Conservation (phyloP, 805 yeast species). For the Lipomyces sp. region DNA sequence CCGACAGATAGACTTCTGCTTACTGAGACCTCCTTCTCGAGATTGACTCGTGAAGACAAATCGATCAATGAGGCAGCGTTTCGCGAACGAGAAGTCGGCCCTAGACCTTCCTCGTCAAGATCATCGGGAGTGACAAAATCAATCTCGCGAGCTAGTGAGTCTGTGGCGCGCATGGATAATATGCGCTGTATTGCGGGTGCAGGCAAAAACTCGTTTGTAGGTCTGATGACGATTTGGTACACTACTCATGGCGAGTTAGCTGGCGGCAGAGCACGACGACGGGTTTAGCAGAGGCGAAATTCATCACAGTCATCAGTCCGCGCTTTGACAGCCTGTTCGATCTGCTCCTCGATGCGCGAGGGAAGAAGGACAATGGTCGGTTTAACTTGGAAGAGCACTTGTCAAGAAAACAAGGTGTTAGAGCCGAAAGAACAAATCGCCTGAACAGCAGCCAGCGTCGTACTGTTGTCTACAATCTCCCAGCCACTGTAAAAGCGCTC, state of each 20-base stretch:
- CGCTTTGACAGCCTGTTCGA: slow-evolving; percentile 14
- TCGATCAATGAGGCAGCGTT: slow-evolving; percentile 2
- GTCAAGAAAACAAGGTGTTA: neutral
- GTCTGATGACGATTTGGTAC: slow-evolving; percentile 23
- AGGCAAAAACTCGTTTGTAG: slow-evolving; percentile 17
- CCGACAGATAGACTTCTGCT: too few relatives aligned
- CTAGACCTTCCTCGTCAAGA: too few relatives aligned
- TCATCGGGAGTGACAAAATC: slow-evolving; percentile 3
- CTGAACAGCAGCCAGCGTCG: too few relatives aligned
- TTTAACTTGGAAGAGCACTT: slow-evolving; percentile 22
- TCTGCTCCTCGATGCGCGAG: slow-evolving; percentile 16
- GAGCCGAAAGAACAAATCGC: neutral
- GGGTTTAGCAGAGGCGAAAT: too few relatives aligned
- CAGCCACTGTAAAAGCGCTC: slow-evolving; percentile 19
- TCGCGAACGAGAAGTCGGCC: too few relatives aligned
- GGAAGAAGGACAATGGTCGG: slow-evolving; percentile 21
- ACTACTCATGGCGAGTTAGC: too few relatives aligned
- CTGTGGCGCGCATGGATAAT: slow-evolving; percentile 5
- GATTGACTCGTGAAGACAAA: slow-evolving; percentile 12
- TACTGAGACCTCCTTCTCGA: slow-evolving; percentile 22
- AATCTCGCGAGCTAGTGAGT: neutral
- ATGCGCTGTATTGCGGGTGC: slow-evolving; percentile 11
- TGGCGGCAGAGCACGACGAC: too few relatives aligned
- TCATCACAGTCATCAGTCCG: too few relatives aligned
- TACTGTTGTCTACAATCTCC: slow-evolving; percentile 18